These are phyloP conservation scores for Eucalyptus pauciflora DNA, from an alignment of 345 rosid species.

Conservation along the genomic window DNA sequence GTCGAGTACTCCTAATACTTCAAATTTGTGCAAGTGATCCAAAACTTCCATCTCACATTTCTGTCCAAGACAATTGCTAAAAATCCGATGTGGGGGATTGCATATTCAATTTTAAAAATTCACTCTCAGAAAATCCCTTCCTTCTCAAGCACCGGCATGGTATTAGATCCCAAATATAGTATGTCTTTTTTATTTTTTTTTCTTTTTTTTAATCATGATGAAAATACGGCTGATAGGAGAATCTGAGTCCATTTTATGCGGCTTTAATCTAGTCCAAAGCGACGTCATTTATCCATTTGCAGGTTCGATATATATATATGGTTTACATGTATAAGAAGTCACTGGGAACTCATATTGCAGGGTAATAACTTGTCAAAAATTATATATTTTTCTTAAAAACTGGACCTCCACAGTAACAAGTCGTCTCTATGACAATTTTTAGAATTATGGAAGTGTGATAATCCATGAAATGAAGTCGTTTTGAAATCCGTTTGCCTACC, in stretches of 20 bases:
- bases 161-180: background rate
- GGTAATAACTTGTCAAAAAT: background rate
- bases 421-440: background rate
- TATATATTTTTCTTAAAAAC: background rate
- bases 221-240: background rate
- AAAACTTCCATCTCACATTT: background rate
- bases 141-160: background rate
- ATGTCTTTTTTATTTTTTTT: too few species aligned
- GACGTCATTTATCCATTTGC: background rate
- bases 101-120: background rate
- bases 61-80: background rate
- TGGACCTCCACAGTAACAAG: background rate
- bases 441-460: background rate
- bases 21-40: background rate
- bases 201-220: background rate
- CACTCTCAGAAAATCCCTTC: background rate
- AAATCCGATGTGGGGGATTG: background rate
- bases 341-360: background rate
- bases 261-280: background rate
- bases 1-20: too few species aligned
- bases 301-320: background rate
- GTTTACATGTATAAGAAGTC: background rate
- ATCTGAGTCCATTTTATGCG: too few species aligned
- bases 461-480: background rate
- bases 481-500: background rate